phyloP scores from a whole-genome alignment of 495 filamentous ascomycete genomes.

The Polyplosphaeria fusca region DNA sequence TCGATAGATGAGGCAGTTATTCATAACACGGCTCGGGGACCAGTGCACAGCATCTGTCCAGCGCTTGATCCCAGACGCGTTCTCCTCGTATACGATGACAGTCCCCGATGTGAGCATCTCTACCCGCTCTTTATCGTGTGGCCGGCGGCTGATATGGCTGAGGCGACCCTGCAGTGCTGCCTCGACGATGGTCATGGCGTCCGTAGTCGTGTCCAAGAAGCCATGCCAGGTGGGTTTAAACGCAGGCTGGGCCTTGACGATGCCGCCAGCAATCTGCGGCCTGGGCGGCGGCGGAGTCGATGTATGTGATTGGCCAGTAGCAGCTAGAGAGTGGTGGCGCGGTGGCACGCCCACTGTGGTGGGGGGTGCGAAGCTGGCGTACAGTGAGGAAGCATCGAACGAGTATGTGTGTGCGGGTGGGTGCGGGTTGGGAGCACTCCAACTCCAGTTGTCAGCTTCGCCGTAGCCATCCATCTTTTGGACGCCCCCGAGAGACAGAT shows the following conservation, averaged over 20 bases:
- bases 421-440: conserved; percentile 5
- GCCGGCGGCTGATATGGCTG: conserved; percentile 72
- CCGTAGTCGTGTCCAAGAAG: conserved; percentile 30
- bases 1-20: conserved; percentile 86
- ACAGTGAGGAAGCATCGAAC: conserved; percentile 17
- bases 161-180: conserved; percentile 62
- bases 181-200: conserved; percentile 32
- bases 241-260: conserved; percentile 29
- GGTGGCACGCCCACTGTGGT: not conserved
- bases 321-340: conserved; percentile 22
- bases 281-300: conserved; percentile 18
- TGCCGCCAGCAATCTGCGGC: conserved; percentile 2
- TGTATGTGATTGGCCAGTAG: not conserved
- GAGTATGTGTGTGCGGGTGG: not conserved
- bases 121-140: conserved; percentile 76
- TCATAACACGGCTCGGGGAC: conserved; percentile 86
- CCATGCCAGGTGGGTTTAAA: conserved; percentile 32
- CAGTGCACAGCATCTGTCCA: conserved; percentile 91
- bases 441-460: conserved; percentile 23
- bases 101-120: conserved; percentile 75
- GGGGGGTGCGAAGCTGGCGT: not conserved
- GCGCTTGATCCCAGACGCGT: conserved; percentile 82
- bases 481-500: conserved; percentile 18
- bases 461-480: conserved; percentile 28
- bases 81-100: conserved; percentile 87